Evolutionary conservation across 1,139 yeast species (phyloP).

Genomic region (Zygosaccharomyces pseudobailii): DNA sequence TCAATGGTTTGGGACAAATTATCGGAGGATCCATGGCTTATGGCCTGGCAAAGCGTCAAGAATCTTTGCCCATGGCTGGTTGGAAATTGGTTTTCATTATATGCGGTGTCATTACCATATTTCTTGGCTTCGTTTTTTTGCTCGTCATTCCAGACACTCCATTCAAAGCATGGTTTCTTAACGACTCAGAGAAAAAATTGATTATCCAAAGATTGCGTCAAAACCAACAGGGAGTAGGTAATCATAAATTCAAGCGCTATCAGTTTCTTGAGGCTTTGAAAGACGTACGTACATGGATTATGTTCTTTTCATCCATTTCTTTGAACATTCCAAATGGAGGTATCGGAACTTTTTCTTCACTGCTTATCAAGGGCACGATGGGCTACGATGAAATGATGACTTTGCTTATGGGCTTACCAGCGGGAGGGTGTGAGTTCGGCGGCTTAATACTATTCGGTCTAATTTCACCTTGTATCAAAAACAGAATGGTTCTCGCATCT

Average conservation of each 20-base stretch:
- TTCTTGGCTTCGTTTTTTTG: conserved; percentile 40
- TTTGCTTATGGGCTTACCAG: conserved; percentile 39
- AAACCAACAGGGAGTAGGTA: conserved; percentile 46
- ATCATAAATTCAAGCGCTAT: conserved; percentile 42
- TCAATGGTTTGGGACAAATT: conserved; percentile 42
- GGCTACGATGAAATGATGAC: conserved; percentile 31
- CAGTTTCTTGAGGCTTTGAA: conserved; percentile 43
- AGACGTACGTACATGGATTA: conserved; percentile 40
- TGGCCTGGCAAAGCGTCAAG: conserved; percentile 35
- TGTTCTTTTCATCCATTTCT: conserved; percentile 34
- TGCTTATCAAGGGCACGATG: conserved; percentile 35
- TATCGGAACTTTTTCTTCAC: conserved; percentile 36
- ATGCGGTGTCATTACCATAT: conserved; percentile 39
- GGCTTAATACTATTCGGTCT: conserved; percentile 19
- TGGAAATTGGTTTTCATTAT: conserved; percentile 42
- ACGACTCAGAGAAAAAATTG: conserved; percentile 42
- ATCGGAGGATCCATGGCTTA: conserved; percentile 44
- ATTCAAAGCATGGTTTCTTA: conserved; percentile 42
- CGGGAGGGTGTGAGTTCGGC: conserved; percentile 40
- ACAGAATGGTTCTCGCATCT: conserved; percentile 34
- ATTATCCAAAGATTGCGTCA: conserved; percentile 41
- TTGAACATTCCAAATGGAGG: conserved; percentile 40
- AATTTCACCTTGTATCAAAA: conserved; percentile 26
- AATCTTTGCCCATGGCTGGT: conserved; percentile 29
- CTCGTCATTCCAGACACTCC: conserved; percentile 45